Evolutionary conservation across 2,329 filamentous ascomycete genomes (phyloP), one percentile per base, ranked within the genome.

Genomic region (Aspergillus sp.): DNA sequence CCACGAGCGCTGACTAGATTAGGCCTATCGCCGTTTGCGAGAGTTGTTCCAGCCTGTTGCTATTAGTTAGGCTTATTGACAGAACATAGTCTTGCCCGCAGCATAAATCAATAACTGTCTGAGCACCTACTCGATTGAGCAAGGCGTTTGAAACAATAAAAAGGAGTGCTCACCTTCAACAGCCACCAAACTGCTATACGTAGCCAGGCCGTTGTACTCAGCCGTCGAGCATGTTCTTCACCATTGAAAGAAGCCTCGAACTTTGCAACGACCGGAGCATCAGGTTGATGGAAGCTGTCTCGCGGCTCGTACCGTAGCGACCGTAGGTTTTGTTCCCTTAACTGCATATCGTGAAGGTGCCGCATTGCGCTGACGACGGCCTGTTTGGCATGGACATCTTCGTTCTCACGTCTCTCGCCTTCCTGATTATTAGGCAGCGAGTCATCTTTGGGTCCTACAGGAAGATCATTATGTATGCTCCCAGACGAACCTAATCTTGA

Each of bases 171-270:
- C 63, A 70, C 71, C 65, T 75, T 72, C 23, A 75, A 57, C 34
- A 75, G 55, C 73, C 73, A 75, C 72, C 72, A 75, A 17, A 70
- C 71, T 3, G 72, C 71, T 45, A 74, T 61, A 11, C 67, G 65
- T 23, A 75, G 64, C 73, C 72, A 75, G 47, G 73, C 71, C 45
- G 66, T 66, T 13, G 70, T 67, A 31, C 60, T 68, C 1, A 74
- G 59, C 22, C 68, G 64, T 50, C 65, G 62, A 3, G 69, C 59
- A 7, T 66, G 65, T n/a, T 70, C 55, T 53, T 71, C 70, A 23
- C 68, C 62, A 7, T 68, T 58, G 0, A 64, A 61, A 5, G 70
- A 65, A 2, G 53, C 47, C 19, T 69, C 58, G 23, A 75, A 72
- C 4, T 57, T 60, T 15, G 62, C 60, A 19, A 64, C 58, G 1